phyloP scores from a whole-genome alignment of 208 protist genomes.

The Crithidia mellificae region DNA sequence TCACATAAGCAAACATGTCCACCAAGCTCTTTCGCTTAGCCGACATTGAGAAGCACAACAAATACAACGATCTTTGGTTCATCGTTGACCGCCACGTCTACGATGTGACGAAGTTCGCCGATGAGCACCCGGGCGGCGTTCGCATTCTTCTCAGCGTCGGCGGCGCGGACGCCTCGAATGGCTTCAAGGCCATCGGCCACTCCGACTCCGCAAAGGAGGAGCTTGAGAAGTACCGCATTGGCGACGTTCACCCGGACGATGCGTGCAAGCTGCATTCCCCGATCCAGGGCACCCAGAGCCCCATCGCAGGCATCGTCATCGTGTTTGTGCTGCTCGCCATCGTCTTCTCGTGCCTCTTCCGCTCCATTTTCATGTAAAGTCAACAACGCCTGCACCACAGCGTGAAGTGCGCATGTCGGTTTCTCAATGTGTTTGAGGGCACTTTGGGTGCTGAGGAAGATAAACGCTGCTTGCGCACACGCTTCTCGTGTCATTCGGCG shows the following conservation, averaged over 20 bases:
- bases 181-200: constrained; percentile 84
- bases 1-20: background rate
- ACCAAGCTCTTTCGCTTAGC: constrained; percentile 43
- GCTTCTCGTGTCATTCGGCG: background rate
- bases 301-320: constrained; percentile 25
- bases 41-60: constrained; percentile 68
- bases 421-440: too few relatives aligned
- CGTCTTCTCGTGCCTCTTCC: constrained; percentile 39
- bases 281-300: constrained; percentile 30
- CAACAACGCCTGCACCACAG: too few relatives aligned
- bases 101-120: constrained; percentile 76
- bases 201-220: constrained; percentile 62
- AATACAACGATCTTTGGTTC: constrained; percentile 73
- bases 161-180: constrained; percentile 74
- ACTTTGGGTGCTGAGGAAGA: background rate
- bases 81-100: constrained; percentile 82
- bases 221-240: constrained; percentile 78
- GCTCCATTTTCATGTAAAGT: constrained; percentile 18
- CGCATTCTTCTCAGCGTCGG: constrained; percentile 75
- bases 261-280: constrained; percentile 27
- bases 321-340: constrained; percentile 40
- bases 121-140: constrained; percentile 81
- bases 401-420: background rate
- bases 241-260: constrained; percentile 61
- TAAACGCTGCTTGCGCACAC: background rate